Evolutionary conservation across 73 alveolate species (phyloP).

Genomic region (Durusdinium trenchii): DNA sequence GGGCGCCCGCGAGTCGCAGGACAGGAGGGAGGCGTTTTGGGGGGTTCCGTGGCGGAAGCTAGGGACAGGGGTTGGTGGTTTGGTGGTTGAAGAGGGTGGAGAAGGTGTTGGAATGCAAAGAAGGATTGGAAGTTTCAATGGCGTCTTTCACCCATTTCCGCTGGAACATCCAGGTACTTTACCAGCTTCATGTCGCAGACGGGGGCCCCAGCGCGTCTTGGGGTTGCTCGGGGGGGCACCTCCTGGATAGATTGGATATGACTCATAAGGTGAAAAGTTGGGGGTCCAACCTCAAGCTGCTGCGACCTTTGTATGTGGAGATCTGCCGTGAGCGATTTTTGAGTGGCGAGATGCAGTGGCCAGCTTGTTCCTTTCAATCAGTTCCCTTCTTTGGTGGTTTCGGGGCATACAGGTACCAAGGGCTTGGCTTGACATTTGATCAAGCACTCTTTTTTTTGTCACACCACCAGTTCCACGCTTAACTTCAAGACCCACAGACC

Average conservation of each 20-base stretch:
- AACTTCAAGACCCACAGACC: no score
- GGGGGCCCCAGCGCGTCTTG: background rate
- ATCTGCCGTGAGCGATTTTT: no score
- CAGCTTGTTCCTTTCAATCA: no score
- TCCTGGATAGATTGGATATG: background rate
- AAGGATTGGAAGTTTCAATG: background rate
- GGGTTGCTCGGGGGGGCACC: no score
- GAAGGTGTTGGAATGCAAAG: background rate
- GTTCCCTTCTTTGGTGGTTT: no score
- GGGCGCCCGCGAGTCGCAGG: background rate
- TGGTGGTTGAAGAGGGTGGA: background rate
- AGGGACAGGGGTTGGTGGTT: background rate
- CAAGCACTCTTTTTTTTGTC: no score
- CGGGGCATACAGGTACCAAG: no score
- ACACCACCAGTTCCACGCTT: no score
- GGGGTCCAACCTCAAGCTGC: background rate
- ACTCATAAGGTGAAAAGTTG: background rate
- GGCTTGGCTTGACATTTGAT: no score
- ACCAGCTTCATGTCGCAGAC: constrained; percentile 89
- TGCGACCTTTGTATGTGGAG: no score
- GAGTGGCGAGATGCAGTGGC: no score
- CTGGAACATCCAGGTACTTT: constrained; percentile 30
- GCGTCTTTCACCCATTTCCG: background rate
- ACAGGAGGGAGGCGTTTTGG: no score
- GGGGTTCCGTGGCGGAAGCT: background rate